Base-by-base conservation (phyloP, 805 yeast species). In the Saccharomyces kudriavzevii region DNA sequence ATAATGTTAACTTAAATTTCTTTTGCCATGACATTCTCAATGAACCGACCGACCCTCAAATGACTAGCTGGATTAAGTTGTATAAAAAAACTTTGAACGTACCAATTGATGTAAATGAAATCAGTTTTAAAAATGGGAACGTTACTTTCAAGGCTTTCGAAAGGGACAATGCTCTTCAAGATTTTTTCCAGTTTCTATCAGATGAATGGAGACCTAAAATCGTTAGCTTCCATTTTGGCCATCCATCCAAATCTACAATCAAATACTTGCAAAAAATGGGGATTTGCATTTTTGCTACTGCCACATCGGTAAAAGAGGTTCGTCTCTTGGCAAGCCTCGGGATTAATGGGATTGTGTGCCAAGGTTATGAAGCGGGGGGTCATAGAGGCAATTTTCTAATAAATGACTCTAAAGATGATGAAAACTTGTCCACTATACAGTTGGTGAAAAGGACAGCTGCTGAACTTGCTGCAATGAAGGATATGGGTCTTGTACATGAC, bases 291-390 rank as follows among this genome's bases (percentile, higher is more conserved):
- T 70, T 79, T 57, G 79, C 74, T 1, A 67, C 78, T 1, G 81
- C 77, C 0, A 81, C 85, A 0, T 73, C 73, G 20, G 59, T 74
- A 0, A 59, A 61, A 1, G 85, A 82, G 58, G 79, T 78, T 0
- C 29, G 57, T 17, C 35, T 61, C 47, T 63, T 71, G 29, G 29
- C 62, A 2, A 60, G 64, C 0, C 53, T 63, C 0, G 74, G 74
- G 0, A 74, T 75, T 5, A 82, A 80, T 62, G 84, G 78, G 1
- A 64, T 82, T 3, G 69, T 77, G 6, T 70, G 75, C 26, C 87
- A 83, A 63, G 86, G 86, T 0, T 71, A 70, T 62, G 86, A 81
- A 58, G 87, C 87, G 3, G 87, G 87, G 25, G 87, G 87, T 0
- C 87, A 82, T 60, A 67, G 87, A 17, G 85, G 85, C 2, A 76